A percentile compares a stretch with the other conserved stretches of the same genome.
Conservation (phyloP, 2,329 filamentous ascomycete species). For the Pseudopithomyces maydicus region DNA sequence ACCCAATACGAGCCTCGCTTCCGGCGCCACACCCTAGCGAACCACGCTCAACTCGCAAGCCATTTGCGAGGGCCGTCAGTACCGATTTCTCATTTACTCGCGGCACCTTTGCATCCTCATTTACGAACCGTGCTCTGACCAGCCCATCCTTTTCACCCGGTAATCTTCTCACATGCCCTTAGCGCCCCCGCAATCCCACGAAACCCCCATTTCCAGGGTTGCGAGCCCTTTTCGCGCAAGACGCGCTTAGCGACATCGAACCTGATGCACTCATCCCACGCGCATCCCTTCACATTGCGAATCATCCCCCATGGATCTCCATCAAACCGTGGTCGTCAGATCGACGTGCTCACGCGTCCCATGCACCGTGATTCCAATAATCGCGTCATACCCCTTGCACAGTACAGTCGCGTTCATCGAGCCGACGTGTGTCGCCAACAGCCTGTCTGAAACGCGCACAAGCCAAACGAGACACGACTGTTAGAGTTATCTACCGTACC, state of each 20-base stretch:
- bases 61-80: no score
- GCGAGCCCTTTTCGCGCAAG: not conserved
- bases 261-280: conserved; percentile 6
- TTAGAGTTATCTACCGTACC: not conserved
- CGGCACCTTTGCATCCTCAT: not conserved
- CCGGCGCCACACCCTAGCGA: no score
- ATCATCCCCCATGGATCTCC: not conserved
- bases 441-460: not conserved
- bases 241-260: conserved; percentile 1
- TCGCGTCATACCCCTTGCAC: not conserved
- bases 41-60: no score
- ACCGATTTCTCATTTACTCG: no score
- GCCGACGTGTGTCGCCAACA: not conserved
- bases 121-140: not conserved
- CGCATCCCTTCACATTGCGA: not conserved
- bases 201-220: not conserved
- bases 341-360: not conserved
- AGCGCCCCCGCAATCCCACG: not conserved
- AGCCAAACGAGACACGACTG: not conserved
- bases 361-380: not conserved
- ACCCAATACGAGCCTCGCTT: not conserved
- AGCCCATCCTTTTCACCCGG: not conserved
- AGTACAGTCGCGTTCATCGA: not conserved
- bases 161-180: not conserved
- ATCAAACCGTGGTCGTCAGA: conserved; percentile 5